These are phyloP conservation scores for Nitzschia putrida DNA, from an alignment of 108 stramenopile species.

Conservation along the genomic window DNA sequence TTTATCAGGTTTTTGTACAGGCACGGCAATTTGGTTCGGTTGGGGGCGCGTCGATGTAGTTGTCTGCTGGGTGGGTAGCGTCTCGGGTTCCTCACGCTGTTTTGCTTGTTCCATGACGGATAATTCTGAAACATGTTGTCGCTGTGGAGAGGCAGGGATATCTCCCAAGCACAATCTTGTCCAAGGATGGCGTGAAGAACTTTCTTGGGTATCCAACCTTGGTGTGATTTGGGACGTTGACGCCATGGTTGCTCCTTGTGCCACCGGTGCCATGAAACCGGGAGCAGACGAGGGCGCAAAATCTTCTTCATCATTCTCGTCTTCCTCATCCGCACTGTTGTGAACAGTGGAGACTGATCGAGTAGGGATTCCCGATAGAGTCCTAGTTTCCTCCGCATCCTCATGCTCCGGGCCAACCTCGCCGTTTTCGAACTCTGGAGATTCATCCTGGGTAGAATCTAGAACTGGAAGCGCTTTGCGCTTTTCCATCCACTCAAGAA, in stretches of 20 bases:
- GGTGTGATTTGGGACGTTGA: neutral
- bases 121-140: neutral
- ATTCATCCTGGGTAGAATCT: no score
- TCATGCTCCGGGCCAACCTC: neutral
- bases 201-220: neutral
- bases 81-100: neutral
- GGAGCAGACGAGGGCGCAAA: neutral
- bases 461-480: conserved; percentile 22
- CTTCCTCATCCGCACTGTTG: neutral
- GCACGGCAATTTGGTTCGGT: neutral
- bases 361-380: neutral
- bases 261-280: neutral
- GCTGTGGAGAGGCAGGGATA: neutral
- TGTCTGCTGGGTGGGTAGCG: neutral
- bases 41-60: neutral
- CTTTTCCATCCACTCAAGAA: conserved; percentile 37
- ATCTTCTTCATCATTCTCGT: conserved; percentile 12
- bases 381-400: conserved; percentile 19
- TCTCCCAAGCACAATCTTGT: neutral
- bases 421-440: neutral
- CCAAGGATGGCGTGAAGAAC: neutral
- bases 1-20: neutral
- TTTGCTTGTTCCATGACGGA: neutral
- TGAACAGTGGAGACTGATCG: neutral
- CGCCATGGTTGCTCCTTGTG: neutral